Evolutionary conservation across 345 rosid species (phyloP).

Genomic region (Arabis hirsuta): DNA sequence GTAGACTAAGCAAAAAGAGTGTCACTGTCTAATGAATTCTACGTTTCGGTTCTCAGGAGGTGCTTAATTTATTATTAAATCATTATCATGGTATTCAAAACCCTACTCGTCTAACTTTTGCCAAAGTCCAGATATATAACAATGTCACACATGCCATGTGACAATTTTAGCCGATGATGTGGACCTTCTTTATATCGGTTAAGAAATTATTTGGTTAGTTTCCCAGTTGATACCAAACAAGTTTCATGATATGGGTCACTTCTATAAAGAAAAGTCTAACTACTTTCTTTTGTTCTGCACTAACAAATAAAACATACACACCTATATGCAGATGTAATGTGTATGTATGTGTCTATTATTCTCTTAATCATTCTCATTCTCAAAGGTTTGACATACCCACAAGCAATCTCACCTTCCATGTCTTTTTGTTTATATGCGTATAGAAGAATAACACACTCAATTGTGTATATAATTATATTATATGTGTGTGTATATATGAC

Average conservation of each 20-base stretch:
- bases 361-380: constrained; percentile 27
- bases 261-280: constrained; percentile 34
- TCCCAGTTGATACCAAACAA: constrained; percentile 32
- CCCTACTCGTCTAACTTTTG: constrained; percentile 37
- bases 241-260: constrained; percentile 22
- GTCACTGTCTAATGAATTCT: constrained; percentile 51
- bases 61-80: constrained; percentile 15
- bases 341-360: constrained; percentile 16
- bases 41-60: not conserved
- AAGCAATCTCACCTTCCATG: constrained; percentile 41
- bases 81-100: constrained; percentile 21
- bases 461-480: not conserved
- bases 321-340: not conserved
- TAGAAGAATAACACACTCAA: not conserved
- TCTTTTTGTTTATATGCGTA: constrained; percentile 33
- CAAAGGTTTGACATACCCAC: constrained; percentile 39
- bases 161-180: constrained; percentile 31
- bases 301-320: constrained; percentile 16
- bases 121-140: constrained; percentile 34
- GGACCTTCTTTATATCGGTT: constrained; percentile 31
- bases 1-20: constrained; percentile 27
- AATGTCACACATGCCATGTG: constrained; percentile 41
- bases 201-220: constrained; percentile 29
- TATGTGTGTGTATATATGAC: not conserved
- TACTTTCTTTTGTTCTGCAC: constrained; percentile 17